These are phyloP conservation scores for Euphrasia arctica DNA, from an alignment of 305 asterid genomes.

Conservation along the genomic window DNA sequence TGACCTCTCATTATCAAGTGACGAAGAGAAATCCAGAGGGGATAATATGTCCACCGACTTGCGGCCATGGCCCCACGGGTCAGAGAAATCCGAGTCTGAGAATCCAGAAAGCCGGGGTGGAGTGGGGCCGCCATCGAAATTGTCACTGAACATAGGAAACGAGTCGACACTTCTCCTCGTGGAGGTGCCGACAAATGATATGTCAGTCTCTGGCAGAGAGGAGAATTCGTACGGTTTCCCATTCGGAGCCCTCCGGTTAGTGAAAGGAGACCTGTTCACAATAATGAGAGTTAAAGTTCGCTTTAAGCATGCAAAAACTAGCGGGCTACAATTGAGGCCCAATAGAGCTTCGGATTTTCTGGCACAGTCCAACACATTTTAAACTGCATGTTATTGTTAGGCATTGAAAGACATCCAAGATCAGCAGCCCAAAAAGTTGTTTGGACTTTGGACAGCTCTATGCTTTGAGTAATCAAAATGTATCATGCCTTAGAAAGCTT, in stretches of 20 bases:
- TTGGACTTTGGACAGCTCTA: background rate
- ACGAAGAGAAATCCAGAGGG: slow-evolving; percentile 48
- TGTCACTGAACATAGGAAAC: slow-evolving; percentile 54
- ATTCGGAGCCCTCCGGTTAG: slow-evolving; percentile 62
- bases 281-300: slow-evolving; percentile 2
- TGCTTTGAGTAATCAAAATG: background rate
- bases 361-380: background rate
- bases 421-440: background rate
- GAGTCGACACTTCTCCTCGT: slow-evolving; percentile 69
- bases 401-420: background rate
- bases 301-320: background rate
- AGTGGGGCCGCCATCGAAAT: slow-evolving; percentile 50
- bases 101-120: slow-evolving; percentile 79
- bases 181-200: slow-evolving; percentile 64
- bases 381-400: background rate
- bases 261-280: slow-evolving; percentile 73
- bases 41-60: slow-evolving; percentile 54
- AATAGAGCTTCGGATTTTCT: no score
- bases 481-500: background rate
- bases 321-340: background rate
- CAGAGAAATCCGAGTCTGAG: slow-evolving; percentile 65
- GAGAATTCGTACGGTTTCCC: slow-evolving; percentile 75
- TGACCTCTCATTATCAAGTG: slow-evolving; percentile 48
- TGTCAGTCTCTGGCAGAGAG: slow-evolving; percentile 59
- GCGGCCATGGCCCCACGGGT: slow-evolving; percentile 41